Conservation (phyloP, 345 rosid genomes). For the Gossypium ekmanianum region DNA sequence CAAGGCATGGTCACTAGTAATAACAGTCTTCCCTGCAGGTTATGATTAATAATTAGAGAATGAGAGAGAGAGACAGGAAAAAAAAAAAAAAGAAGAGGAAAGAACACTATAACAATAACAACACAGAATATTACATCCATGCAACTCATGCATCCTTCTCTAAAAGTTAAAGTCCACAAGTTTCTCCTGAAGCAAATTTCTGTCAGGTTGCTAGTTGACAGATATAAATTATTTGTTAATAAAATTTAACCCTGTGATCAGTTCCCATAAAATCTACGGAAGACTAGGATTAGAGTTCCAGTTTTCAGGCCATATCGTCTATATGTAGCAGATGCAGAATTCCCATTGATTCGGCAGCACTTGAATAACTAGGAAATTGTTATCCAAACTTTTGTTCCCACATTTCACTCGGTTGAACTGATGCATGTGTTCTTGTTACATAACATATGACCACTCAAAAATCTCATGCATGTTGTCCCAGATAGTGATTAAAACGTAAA, state of each 20-base stretch:
- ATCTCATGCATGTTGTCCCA: neutral
- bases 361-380: constrained; percentile 4
- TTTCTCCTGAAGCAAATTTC: neutral
- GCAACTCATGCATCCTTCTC: neutral
- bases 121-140: constrained; percentile 8
- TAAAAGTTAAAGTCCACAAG: neutral
- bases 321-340: neutral
- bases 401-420: neutral
- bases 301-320: neutral
- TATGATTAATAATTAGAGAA: constrained; percentile 12
- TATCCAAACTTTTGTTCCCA: neutral
- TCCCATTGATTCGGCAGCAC: neutral
- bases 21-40: constrained; percentile 90
- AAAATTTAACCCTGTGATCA: neutral
- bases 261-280: neutral
- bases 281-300: neutral
- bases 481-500: neutral
- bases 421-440: neutral
- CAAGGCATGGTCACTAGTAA: constrained; percentile 98
- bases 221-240: neutral
- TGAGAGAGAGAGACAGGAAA: neutral
- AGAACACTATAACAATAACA: constrained; percentile 8
- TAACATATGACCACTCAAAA: neutral
- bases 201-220: neutral
- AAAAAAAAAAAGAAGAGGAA: neutral